These are phyloP conservation scores for Debaryomyces singareniensis DNA, from an alignment of 1,139 yeast species.

Conservation along the genomic window DNA sequence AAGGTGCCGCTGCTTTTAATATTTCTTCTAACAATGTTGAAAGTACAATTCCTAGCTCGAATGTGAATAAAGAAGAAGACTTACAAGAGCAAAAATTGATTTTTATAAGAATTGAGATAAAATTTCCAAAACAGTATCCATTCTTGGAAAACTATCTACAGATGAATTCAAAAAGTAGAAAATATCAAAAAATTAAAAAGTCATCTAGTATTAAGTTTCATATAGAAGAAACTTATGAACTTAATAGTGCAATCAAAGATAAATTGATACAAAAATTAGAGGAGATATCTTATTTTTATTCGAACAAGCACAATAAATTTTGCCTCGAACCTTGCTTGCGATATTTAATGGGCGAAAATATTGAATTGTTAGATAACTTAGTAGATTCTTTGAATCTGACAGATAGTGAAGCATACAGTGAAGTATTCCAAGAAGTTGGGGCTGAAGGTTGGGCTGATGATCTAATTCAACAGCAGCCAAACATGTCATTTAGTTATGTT, in stretches of 20 bases:
- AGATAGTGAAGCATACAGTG: conserved; percentile 13
- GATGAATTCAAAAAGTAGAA: conserved; percentile 10
- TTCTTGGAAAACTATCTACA: conserved; percentile 40
- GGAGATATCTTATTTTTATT: conserved; percentile 51
- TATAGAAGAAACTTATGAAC: conserved; percentile 74
- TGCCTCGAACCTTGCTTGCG: conserved; percentile 80
- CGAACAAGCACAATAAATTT: conserved; percentile 50
- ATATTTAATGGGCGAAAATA: conserved; percentile 74
- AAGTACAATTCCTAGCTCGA: background rate
- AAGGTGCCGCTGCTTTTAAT: background rate
- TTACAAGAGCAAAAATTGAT: conserved; percentile 35
- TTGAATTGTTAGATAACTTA: conserved; percentile 39
- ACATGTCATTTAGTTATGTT: conserved; percentile 14
- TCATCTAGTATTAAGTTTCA: conserved; percentile 36
- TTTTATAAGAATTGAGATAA: conserved; percentile 62
- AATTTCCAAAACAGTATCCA: conserved; percentile 73
- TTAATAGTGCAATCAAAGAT: conserved; percentile 39
- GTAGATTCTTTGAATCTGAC: conserved; percentile 16
- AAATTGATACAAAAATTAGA: conserved; percentile 47
- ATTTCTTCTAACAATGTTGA: background rate
- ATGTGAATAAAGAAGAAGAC: background rate
- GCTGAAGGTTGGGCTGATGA: conserved; percentile 43
- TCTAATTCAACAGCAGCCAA: conserved; percentile 31
- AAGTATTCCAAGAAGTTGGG: conserved; percentile 27
- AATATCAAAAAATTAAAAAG: conserved; percentile 18